A percentile compares a stretch with the other conserved stretches of the same genome.
Conservation (phyloP, 192 early-diverging fungal genomes). For the Coemansia sp. region DNA sequence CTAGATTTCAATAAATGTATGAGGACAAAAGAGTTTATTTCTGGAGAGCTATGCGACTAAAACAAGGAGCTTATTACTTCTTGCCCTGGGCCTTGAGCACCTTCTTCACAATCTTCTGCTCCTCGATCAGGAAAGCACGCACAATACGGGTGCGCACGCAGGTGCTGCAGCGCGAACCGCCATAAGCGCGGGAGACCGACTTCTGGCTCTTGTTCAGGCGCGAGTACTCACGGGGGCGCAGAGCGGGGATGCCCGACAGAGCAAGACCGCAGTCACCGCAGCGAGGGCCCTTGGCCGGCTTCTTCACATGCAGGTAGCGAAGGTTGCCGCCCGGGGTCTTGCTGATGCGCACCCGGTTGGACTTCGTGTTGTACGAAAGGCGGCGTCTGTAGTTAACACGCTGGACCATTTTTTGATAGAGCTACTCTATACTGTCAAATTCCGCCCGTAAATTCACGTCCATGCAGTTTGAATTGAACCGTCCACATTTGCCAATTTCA, state of each 20-base stretch:
- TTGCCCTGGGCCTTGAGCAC: constrained; percentile 81
- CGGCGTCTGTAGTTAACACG: constrained; percentile 83
- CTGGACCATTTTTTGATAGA: constrained; percentile 56
- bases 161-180: constrained; percentile 90
- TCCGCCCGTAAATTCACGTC: background rate
- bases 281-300: constrained; percentile 86
- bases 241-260: constrained; percentile 87
- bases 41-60: constrained; percentile 3
- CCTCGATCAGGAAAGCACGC: constrained; percentile 98
- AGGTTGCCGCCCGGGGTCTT: constrained; percentile 89
- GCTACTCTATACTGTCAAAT: constrained; percentile 28
- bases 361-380: constrained; percentile 89
- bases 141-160: constrained; percentile 90
- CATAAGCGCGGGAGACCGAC: constrained; percentile 93
- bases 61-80: constrained; percentile 42
- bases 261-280: constrained; percentile 96
- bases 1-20: background rate
- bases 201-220: constrained; percentile 90
- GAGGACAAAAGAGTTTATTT: constrained; percentile 5
- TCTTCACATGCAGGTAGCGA: constrained; percentile 87
- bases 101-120: constrained; percentile 99
- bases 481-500: constrained; percentile 4
- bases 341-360: constrained; percentile 73
- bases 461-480: background rate
- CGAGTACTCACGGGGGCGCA: constrained; percentile 90